phyloP scores from a whole-genome alignment of 2,329 filamentous ascomycete species.

The Penicillium sp. region DNA sequence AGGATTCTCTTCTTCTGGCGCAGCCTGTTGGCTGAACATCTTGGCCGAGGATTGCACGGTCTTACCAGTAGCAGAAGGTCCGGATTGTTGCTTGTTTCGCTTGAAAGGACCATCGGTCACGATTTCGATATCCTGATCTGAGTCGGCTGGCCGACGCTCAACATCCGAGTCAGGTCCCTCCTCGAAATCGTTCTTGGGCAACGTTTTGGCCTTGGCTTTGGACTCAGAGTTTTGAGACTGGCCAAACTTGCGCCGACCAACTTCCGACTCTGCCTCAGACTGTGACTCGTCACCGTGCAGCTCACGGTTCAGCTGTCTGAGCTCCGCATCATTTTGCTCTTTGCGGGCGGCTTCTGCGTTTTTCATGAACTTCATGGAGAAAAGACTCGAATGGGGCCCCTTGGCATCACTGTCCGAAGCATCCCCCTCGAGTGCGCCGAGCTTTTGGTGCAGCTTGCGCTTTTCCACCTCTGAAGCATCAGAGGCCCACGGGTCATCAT shows the following conservation, averaged over 20 bases:
- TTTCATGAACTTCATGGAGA: slow-evolving; percentile 91
- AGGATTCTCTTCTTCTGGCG: slow-evolving; percentile 35
- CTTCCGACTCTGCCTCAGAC: slow-evolving; percentile 50
- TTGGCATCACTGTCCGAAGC: slow-evolving; percentile 39
- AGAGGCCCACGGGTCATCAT: slow-evolving; percentile 58
- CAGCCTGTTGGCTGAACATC: slow-evolving; percentile 13
- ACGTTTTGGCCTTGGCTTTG: slow-evolving; percentile 26
- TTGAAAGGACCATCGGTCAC: slow-evolving; percentile 28
- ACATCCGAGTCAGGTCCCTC: slow-evolving; percentile 55
- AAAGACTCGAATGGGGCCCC: slow-evolving; percentile 62
- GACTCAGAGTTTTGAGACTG: slow-evolving; percentile 34
- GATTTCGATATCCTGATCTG: slow-evolving; percentile 37
- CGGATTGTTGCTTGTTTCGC: slow-evolving; percentile 25
- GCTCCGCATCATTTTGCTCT: slow-evolving; percentile 74
- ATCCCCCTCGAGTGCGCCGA: slow-evolving; percentile 50
- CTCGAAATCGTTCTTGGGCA: slow-evolving; percentile 58
- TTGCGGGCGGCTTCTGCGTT: slow-evolving; percentile 77
- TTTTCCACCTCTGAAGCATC: slow-evolving; percentile 38
- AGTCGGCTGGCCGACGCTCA: slow-evolving; percentile 24
- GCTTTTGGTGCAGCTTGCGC: slow-evolving; percentile 40
- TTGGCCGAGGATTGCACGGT: slow-evolving; percentile 15
- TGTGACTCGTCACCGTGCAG: slow-evolving; percentile 63
- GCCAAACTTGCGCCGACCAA: slow-evolving; percentile 59
- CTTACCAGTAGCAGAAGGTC: slow-evolving; percentile 16
- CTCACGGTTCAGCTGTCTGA: slow-evolving; percentile 67